Conservation (phyloP, 805 yeast species). For the Wickerhamomyces subpelliculosus region DNA sequence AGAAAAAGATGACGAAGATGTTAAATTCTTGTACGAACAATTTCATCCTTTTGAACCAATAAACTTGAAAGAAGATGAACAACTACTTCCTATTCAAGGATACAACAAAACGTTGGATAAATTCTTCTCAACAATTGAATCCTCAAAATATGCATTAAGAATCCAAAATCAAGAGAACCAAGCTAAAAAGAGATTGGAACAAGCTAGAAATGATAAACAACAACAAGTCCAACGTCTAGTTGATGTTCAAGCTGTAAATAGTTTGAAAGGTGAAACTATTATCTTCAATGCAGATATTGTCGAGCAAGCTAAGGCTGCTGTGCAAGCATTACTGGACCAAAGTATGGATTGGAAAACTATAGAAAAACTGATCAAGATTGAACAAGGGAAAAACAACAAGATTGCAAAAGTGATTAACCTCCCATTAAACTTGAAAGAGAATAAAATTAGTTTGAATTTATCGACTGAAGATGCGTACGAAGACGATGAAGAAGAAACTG, state of each 20-base stretch:
- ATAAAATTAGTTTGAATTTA: slow-evolving; percentile 53
- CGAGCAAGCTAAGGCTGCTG: slow-evolving; percentile 62
- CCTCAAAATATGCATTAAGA: slow-evolving; percentile 66
- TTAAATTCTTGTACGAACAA: slow-evolving; percentile 51
- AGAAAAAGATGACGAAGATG: slow-evolving; percentile 31
- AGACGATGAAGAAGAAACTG: slow-evolving; percentile 21
- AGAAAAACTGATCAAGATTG: slow-evolving; percentile 64
- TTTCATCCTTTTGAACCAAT: slow-evolving; percentile 64
- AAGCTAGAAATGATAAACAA: slow-evolving; percentile 67
- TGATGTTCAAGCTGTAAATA: slow-evolving; percentile 56
- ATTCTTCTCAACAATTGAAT: slow-evolving; percentile 80
- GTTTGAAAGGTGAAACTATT: slow-evolving; percentile 65
- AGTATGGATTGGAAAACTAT: slow-evolving; percentile 94
- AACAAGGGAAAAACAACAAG: slow-evolving; percentile 56
- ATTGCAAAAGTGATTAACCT: slow-evolving; percentile 56
- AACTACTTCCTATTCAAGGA: slow-evolving; percentile 44
- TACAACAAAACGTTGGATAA: slow-evolving; percentile 79
- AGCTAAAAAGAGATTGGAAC: slow-evolving; percentile 67
- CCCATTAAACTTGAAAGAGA: slow-evolving; percentile 66
- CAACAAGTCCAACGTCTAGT: slow-evolving; percentile 61
- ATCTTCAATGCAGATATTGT: slow-evolving; percentile 63
- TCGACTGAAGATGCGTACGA: slow-evolving; percentile 37
- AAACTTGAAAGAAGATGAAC: slow-evolving; percentile 28
- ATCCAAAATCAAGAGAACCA: slow-evolving; percentile 71
- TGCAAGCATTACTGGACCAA: slow-evolving; percentile 62